Percentiles rank a stretch among this genome's conserved stretches.
Conservation (phyloP, 1,284 basidiomycete genomes). For the Megacollybia platyphylla region DNA sequence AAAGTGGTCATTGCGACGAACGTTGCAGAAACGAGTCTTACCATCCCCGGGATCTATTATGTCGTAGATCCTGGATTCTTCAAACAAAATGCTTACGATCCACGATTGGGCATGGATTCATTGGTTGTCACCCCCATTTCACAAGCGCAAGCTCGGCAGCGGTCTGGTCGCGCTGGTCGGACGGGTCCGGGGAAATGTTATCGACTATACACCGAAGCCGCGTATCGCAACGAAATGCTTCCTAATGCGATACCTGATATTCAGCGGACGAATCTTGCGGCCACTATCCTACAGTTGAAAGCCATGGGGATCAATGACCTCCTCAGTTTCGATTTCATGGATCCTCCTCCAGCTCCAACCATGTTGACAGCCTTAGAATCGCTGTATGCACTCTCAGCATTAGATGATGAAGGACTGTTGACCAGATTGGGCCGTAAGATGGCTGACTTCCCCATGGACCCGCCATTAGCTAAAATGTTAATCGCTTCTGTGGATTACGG, state of each 20-base stretch:
- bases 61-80: slow-evolving; percentile 98
- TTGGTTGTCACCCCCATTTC: slow-evolving; percentile 99
- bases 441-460: slow-evolving; percentile 99
- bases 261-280: slow-evolving; percentile 87
- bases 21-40: slow-evolving; percentile 96
- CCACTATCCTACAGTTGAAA: slow-evolving; percentile 92
- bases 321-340: slow-evolving; percentile 99
- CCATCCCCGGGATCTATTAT: slow-evolving; percentile 98
- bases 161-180: slow-evolving; percentile 90
- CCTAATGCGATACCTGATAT: slow-evolving; percentile 98
- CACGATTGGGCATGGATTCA: slow-evolving; percentile 95
- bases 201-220: slow-evolving; percentile 93
- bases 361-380: slow-evolving; percentile 92
- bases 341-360: slow-evolving; percentile 92
- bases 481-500: slow-evolving; percentile 96
- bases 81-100: slow-evolving; percentile 98
- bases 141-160: slow-evolving; percentile 93
- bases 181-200: slow-evolving; percentile 99
- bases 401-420: slow-evolving; percentile 93
- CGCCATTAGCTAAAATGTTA: slow-evolving; percentile 92
- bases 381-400: slow-evolving; percentile 87
- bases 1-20: slow-evolving; percentile 99
- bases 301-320: slow-evolving; percentile 99
- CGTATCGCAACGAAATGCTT: slow-evolving; percentile 97
- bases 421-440: slow-evolving; percentile 95